Evolutionary conservation across 345 rosid genomes (phyloP), one percentile per base, ranked within the genome.

Genomic region (Barbarea vulgaris): DNA sequence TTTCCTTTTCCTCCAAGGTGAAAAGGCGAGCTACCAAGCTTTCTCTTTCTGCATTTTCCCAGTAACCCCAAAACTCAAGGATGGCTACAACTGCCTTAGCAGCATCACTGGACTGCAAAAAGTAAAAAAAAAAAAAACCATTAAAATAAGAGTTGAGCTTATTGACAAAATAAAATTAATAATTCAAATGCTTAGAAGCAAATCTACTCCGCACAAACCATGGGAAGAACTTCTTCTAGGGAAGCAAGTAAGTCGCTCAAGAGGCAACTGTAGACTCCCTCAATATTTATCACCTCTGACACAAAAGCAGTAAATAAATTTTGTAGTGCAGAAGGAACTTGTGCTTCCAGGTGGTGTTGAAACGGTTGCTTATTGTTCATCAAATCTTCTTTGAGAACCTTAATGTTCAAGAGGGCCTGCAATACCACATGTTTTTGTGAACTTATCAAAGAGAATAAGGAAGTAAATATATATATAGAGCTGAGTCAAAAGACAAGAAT

Each of bases 381-480:
- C 19, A 75, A 48, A 61, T 57, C 54, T 28, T 36, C 65, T 50
- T 54, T 64, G 8, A 75, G 51, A 75, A 67, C 19, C 10, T 37
- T 48, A 36, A 37, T 37, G 67, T 67, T 39, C 52, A 51, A 27
- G 51, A 75, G 54, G 52, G 79, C 67, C 79, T 75, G 67, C 73
- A 50, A 39, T 22, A 56, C 18, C 56, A n/a, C 31, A 54, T 21
- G 22, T n/a, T 46, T n/a, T 34, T 34, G 42, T n/a, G 63, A 25
- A 25, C 42, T 68, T 53, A 39, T 37, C 53, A 55, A 54, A 54
- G 6, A 50, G 7, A 50, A 18, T n/a, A n/a, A n/a, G n/a, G n/a
- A n/a, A n/a, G n/a, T n/a, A n/a, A n/a, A n/a, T n/a, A n/a, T n/a
- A n/a, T n/a, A n/a, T n/a, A n/a, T n/a, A n/a, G n/a, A n/a, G n/a